Evolutionary conservation across 2,329 filamentous ascomycete genomes (phyloP).

Genomic region (Xylaria sp.): DNA sequence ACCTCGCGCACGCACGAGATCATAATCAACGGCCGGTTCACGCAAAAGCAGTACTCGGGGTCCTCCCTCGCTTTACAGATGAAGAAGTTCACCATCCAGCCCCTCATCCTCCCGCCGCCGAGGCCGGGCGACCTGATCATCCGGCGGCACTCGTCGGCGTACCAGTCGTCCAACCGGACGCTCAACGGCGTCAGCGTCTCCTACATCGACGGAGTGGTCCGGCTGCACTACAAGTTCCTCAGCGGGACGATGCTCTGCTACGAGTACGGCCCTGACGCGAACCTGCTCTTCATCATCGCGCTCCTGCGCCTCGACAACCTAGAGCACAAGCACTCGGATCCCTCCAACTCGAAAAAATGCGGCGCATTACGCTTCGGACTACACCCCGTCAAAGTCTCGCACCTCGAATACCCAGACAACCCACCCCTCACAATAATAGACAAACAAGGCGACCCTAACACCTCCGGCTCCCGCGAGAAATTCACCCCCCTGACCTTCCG

Average conservation of each 20-base stretch:
- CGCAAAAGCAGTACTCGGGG: too few species aligned
- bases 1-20: not conserved
- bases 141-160: not conserved
- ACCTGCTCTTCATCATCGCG: not conserved
- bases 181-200: not conserved
- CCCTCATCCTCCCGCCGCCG: not conserved
- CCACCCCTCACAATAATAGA: not conserved
- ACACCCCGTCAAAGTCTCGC: not conserved
- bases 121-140: not conserved
- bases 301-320: not conserved
- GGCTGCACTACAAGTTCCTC: not conserved
- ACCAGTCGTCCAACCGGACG: not conserved
- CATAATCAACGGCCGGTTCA: not conserved
- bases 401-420: fast-evolving
- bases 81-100: not conserved
- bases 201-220: not conserved
- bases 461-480: not conserved
- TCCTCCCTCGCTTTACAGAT: fast-evolving
- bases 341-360: not conserved
- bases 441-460: not conserved
- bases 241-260: not conserved
- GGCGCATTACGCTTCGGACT: not conserved
- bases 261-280: not conserved
- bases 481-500: not conserved
- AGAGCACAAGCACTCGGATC: conserved; percentile 5